phyloP scores from a whole-genome alignment of 257 asterid species.

The Nicotiana sylvestris region DNA sequence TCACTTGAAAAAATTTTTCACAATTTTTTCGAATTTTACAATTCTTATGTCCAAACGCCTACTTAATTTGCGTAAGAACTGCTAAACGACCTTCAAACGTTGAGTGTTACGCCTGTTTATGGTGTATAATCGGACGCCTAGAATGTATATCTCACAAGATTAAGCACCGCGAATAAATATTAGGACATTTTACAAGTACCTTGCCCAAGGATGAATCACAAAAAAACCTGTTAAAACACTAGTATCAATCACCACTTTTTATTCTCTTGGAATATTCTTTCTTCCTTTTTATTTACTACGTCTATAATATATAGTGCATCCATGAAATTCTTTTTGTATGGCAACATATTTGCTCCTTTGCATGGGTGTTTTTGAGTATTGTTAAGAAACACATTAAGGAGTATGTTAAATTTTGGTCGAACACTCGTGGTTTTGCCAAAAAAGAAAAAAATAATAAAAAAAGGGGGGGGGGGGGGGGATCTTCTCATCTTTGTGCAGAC shows the following conservation, averaged over 20 bases:
- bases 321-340: not conserved
- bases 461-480: not conserved
- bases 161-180: too few relatives aligned
- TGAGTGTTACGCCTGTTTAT: too few relatives aligned
- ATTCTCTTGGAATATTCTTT: not conserved
- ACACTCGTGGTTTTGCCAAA: not conserved
- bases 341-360: too few relatives aligned
- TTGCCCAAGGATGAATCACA: too few relatives aligned
- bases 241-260: not conserved
- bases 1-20: too few relatives aligned
- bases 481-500: not conserved
- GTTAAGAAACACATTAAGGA: not conserved
- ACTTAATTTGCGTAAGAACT: too few relatives aligned
- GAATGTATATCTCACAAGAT: fast-evolving
- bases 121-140: too few relatives aligned
- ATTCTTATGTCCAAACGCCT: too few relatives aligned
- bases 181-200: too few relatives aligned
- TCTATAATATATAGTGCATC: not conserved
- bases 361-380: not conserved
- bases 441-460: not conserved
- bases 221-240: too few relatives aligned
- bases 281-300: not conserved
- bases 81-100: too few relatives aligned
- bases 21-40: too few relatives aligned
- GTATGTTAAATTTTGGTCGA: not conserved